These are phyloP conservation scores for Eucalyptus cloeziana DNA, from an alignment of 345 rosid genomes.

Conservation along the genomic window DNA sequence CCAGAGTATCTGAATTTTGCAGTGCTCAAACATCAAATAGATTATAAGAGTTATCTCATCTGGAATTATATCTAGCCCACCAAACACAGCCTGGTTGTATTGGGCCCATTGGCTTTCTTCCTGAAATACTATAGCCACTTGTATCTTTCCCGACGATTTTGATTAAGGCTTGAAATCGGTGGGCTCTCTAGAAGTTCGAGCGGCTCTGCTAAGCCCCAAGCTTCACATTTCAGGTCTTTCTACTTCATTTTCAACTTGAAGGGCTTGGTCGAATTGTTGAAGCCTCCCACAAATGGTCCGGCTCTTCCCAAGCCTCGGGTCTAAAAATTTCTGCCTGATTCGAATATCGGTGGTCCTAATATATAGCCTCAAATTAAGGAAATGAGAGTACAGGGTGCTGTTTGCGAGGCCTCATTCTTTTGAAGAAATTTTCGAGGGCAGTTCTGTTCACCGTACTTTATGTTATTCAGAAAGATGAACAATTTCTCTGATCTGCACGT, in stretches of 20 bases:
- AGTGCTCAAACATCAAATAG: neutral
- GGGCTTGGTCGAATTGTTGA: neutral
- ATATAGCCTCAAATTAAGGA: neutral
- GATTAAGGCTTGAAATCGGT: neutral
- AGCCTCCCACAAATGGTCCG: neutral
- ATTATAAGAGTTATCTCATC: neutral
- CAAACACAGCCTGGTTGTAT: neutral
- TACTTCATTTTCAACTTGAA: neutral
- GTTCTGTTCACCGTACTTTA: neutral
- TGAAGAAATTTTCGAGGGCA: neutral
- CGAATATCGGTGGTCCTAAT: neutral
- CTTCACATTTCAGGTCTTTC: neutral
- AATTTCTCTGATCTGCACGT: accelerated
- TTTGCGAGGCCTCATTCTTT: neutral
- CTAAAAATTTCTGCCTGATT: neutral
- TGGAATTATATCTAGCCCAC: neutral
- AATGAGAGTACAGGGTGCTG: neutral
- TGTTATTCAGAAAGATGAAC: neutral
- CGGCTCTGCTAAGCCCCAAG: neutral
- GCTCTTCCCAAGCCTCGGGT: neutral
- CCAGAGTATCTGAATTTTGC: neutral
- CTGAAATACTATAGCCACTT: neutral
- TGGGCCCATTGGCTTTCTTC: neutral
- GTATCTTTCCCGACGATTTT: neutral
- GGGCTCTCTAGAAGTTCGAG: neutral